Evolutionary conservation across 139 green algal genomes (phyloP), one percentile per base, ranked within the genome.

Genomic region (Coelastrella sp.): DNA sequence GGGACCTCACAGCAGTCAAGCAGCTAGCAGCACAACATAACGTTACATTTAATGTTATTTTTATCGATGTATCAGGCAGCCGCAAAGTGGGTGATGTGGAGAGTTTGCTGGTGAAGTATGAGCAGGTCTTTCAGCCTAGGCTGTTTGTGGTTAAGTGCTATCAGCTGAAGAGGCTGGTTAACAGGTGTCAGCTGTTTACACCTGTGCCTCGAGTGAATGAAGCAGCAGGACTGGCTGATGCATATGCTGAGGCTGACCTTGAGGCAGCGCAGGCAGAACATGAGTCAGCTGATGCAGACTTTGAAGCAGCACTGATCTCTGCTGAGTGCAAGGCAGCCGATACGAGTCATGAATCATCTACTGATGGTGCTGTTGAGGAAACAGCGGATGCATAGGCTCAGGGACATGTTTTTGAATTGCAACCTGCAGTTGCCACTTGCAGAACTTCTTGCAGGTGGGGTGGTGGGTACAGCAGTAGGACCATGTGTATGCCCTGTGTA

Each of bases 71-170:
- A 17, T 80, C 66, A 66, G 83, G 83, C 68, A 78, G 61, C 19
- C 66, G 83, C 2, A 56, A 56, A 7, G 83, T 88, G 5, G 83
- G 83, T 16, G 66, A 88, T 57, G 83, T 88, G 17, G 83, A 88
- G 66, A 57, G 17, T 2, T 16, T 88, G 54, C 54, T 88, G 19
- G 14, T 56, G 3, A 88, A 88, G 83, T 88, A 88, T 58, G 83
- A 88, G 68, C 66, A 80, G 66, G 66, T 88, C 16, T 88, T 88
- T 59, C 19, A 66, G 4, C 83, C 83, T 17, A 19, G 68, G 47
- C n/a, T 88, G 54, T 88, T 88, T 57, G 83, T 88, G 4, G 83
- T 88, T 5, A 88, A 88, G 54, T 47, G 17, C 4, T 88, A 80
- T 73, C 68, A 80, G 68, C 57, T 88, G 54, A 88, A 88, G 54